These are phyloP conservation scores for Oryza glaberrima DNA, from an alignment of 176 grass and related monocot species.

Conservation along the genomic window DNA sequence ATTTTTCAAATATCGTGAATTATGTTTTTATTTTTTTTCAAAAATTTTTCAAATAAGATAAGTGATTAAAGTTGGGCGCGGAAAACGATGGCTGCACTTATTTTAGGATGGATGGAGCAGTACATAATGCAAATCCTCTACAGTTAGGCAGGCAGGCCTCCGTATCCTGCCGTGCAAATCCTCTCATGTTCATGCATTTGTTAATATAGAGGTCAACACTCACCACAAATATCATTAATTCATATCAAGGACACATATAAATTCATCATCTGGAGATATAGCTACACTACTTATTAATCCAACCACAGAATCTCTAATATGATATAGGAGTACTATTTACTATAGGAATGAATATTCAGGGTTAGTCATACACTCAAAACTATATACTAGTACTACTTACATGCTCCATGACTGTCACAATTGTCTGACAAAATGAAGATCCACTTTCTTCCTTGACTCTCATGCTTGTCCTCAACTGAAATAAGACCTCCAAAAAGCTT, in stretches of 20 bases:
- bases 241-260: not conserved
- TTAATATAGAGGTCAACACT: not conserved
- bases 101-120: no score
- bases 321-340: not conserved
- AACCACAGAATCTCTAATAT: not conserved
- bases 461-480: not conserved
- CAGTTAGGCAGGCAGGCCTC: not conserved
- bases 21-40: no score
- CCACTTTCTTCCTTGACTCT: not conserved
- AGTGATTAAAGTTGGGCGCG: no score
- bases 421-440: not conserved
- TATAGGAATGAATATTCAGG: not conserved
- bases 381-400: not conserved
- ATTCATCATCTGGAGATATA: not conserved
- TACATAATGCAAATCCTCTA: not conserved
- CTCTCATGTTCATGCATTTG: not conserved
- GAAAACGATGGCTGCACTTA: no score
- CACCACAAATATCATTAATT: not conserved
- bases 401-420: not conserved
- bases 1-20: no score
- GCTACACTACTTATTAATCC: not conserved
- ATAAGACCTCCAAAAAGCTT: not conserved
- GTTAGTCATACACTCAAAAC: not conserved
- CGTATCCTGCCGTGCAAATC: not conserved
- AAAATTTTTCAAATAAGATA: no score